Evolutionary conservation across 371 early-diverging fungal genomes (phyloP).

Genomic region (Mortierella sp.): DNA sequence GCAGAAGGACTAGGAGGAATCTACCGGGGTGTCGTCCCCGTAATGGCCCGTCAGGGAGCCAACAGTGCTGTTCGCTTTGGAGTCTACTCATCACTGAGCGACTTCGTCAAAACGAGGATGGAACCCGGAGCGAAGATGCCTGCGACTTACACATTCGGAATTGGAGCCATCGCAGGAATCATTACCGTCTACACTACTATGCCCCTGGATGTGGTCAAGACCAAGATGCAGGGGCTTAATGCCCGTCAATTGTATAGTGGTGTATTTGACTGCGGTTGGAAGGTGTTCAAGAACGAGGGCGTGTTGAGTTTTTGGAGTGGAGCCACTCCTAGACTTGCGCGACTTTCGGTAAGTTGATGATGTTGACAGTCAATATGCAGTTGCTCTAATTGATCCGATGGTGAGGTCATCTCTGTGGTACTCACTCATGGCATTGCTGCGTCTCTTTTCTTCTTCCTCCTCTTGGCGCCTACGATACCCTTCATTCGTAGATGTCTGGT

Average conservation of each 20-base stretch:
- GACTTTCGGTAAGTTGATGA: slow-evolving; percentile 80
- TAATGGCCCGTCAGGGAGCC: slow-evolving; percentile 93
- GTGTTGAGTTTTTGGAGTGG: slow-evolving; percentile 91
- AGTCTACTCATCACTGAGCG: slow-evolving; percentile 82
- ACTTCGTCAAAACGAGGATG: slow-evolving; percentile 62
- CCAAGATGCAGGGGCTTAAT: slow-evolving; percentile 90
- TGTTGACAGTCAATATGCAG: neutral
- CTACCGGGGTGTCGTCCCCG: slow-evolving; percentile 90
- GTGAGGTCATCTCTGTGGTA: neutral
- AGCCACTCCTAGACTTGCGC: slow-evolving; percentile 88
- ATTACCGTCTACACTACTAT: slow-evolving; percentile 94
- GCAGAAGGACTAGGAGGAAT: slow-evolving; percentile 86
- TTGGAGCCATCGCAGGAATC: slow-evolving; percentile 88
- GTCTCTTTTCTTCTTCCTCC: neutral
- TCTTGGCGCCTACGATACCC: neutral
- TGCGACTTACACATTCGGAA: slow-evolving; percentile 77
- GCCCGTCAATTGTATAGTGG: slow-evolving; percentile 77
- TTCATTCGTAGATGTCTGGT: slow-evolving; percentile 80
- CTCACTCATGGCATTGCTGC: neutral
- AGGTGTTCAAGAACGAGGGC: slow-evolving; percentile 82
- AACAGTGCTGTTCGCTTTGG: slow-evolving; percentile 93
- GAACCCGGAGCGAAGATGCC: slow-evolving; percentile 65
- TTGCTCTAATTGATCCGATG: neutral
- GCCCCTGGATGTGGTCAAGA: slow-evolving; percentile 96
- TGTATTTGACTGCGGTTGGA: slow-evolving; percentile 81